Conservation (phyloP, 257 asterid genomes). For the Ilex asprella region DNA sequence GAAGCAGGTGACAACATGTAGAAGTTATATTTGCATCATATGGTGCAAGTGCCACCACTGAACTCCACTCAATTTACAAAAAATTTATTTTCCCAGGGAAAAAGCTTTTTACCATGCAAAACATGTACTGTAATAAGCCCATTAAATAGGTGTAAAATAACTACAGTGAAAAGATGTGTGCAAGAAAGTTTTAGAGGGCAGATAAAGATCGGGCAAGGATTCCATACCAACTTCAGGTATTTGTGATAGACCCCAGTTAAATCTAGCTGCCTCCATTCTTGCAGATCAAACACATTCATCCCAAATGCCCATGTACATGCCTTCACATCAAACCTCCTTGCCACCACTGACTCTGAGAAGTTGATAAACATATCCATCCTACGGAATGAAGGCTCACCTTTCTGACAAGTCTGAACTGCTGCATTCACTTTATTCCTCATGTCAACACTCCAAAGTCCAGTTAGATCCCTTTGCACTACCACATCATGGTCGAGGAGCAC, state of each 20-base stretch:
- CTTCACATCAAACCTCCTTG: conserved; percentile 40
- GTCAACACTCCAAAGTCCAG: conserved; percentile 53
- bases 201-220: background rate
- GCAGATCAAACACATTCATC: conserved; percentile 71
- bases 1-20: too few species aligned
- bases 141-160: too few species aligned
- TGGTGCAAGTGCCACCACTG: too few species aligned
- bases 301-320: conserved; percentile 98
- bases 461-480: conserved; percentile 38
- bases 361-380: conserved; percentile 71
- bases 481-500: conserved; percentile 95
- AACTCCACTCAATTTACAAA: too few species aligned
- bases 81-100: too few species aligned
- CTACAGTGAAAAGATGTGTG: too few species aligned
- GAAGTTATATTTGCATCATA: too few species aligned
- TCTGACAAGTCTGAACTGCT: conserved; percentile 74
- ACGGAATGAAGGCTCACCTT: conserved; percentile 62
- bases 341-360: conserved; percentile 62
- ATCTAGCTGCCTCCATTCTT: conserved; percentile 73
- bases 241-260: conserved; percentile 58
- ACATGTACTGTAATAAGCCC: too few species aligned
- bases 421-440: conserved; percentile 82
- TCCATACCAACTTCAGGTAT: conserved; percentile 58
- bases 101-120: too few species aligned
- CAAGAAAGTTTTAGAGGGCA: background rate